Percentiles rank a stretch among this genome's conserved stretches.
Conservation (phyloP, 2,329 filamentous ascomycete genomes). For the Sporothrix pallida region DNA sequence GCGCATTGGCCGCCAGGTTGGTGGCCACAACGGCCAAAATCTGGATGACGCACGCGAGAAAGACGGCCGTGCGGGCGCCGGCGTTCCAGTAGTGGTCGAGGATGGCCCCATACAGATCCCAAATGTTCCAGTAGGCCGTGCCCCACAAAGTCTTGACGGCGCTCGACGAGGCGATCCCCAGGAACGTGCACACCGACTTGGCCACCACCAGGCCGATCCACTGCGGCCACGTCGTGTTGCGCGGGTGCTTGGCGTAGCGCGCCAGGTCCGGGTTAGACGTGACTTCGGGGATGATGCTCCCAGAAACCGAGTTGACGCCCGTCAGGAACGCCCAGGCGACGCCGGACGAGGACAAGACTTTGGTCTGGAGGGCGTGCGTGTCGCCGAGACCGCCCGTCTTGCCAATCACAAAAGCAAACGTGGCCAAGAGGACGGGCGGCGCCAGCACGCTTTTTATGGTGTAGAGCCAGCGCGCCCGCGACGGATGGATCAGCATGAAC, state of each 20-base stretch:
- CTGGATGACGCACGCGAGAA: slow-evolving; percentile 38
- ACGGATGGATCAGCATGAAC: slow-evolving; percentile 43
- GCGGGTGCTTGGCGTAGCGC: slow-evolving; percentile 39
- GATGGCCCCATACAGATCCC: slow-evolving; percentile 38
- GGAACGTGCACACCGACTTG: slow-evolving; percentile 49
- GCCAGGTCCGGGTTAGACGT: slow-evolving; percentile 33
- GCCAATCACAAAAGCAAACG: slow-evolving; percentile 43
- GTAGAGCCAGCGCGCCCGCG: slow-evolving; percentile 32
- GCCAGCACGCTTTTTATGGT: slow-evolving; percentile 31
- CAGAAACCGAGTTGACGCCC: slow-evolving; percentile 44
- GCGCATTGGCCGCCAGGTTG: slow-evolving; percentile 44
- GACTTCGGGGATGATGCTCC: slow-evolving; percentile 36
- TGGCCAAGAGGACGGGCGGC: slow-evolving; percentile 38
- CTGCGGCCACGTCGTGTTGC: slow-evolving; percentile 42
- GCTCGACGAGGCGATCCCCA: slow-evolving; percentile 52
- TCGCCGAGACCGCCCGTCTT: slow-evolving; percentile 48
- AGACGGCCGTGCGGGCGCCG: slow-evolving; percentile 37
- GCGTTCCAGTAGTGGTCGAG: slow-evolving; percentile 38
- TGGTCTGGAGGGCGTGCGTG: slow-evolving; percentile 49
- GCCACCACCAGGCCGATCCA: slow-evolving; percentile 52
- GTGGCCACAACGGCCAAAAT: slow-evolving; percentile 39
- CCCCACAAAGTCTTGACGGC: slow-evolving; percentile 52
- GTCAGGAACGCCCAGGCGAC: slow-evolving; percentile 43
- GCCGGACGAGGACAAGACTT: slow-evolving; percentile 42
- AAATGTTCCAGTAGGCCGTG: slow-evolving; percentile 42